Evolutionary conservation across 2,329 filamentous ascomycete genomes (phyloP).

Genomic region (Calonectria henricotiae): DNA sequence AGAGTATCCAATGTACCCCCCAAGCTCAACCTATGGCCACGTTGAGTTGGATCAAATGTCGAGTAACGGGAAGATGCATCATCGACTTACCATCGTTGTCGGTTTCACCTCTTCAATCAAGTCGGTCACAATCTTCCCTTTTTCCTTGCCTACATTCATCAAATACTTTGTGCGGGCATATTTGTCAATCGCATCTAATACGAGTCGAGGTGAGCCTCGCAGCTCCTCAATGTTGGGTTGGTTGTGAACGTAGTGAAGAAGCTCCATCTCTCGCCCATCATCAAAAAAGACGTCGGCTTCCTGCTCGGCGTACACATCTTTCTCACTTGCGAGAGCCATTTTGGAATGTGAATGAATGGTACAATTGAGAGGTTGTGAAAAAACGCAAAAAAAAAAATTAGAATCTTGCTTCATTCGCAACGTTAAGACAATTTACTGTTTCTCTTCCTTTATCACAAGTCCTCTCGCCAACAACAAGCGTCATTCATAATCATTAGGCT

Average conservation of each 20-base stretch:
- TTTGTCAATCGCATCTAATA: slow-evolving; percentile 81
- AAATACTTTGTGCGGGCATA: slow-evolving; percentile 77
- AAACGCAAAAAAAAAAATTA: background rate
- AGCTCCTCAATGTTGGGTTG: slow-evolving; percentile 76
- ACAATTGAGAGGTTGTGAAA: background rate
- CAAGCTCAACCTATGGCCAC: slow-evolving; percentile 75
- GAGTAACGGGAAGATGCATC: background rate
- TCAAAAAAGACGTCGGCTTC: slow-evolving; percentile 68
- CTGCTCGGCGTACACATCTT: slow-evolving; percentile 61
- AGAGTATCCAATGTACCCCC: slow-evolving; percentile 88
- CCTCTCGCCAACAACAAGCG: background rate
- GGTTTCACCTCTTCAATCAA: slow-evolving; percentile 80
- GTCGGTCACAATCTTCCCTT: slow-evolving; percentile 80
- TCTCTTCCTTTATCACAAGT: background rate
- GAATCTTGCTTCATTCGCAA: background rate
- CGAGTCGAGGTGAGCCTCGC: slow-evolving; percentile 74
- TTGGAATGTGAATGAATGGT: slow-evolving; percentile 25
- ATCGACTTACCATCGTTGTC: slow-evolving; percentile 70
- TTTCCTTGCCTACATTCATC: slow-evolving; percentile 86
- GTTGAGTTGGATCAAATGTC: background rate
- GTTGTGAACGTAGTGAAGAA: slow-evolving; percentile 79
- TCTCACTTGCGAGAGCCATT: slow-evolving; percentile 56
- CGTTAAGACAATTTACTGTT: background rate
- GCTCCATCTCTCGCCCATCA: slow-evolving; percentile 82
- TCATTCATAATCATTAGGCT: background rate